Conservation (phyloP, 2,329 filamentous ascomycete species). For the Xylariaceae sp. region DNA sequence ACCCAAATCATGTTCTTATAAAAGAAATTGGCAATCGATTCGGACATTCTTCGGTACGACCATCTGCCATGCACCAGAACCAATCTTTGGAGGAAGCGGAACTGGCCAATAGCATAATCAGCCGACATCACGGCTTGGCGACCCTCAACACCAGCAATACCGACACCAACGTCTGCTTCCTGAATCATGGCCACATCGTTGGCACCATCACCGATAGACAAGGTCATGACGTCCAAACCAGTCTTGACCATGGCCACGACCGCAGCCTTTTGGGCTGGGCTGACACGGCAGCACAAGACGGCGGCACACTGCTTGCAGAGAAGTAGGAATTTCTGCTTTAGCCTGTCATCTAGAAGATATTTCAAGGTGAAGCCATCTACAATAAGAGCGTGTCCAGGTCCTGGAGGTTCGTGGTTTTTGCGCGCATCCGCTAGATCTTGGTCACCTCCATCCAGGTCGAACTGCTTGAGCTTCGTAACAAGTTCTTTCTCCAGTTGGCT, state of each 20-base stretch:
- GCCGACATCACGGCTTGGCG: slow-evolving; percentile 94
- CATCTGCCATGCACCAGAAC: slow-evolving; percentile 88
- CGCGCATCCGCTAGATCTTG: slow-evolving; percentile 77
- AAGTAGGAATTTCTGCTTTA: slow-evolving; percentile 90
- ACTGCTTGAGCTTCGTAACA: slow-evolving; percentile 66
- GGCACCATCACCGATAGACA: slow-evolving; percentile 88
- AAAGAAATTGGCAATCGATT: slow-evolving; percentile 98
- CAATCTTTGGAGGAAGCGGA: slow-evolving; percentile 79
- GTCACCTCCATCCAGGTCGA: slow-evolving; percentile 78
- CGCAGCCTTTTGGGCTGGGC: slow-evolving; percentile 93
- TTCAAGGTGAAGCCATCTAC: slow-evolving; percentile 94
- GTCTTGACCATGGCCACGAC: slow-evolving; percentile 94
- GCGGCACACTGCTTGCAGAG: slow-evolving; percentile 97
- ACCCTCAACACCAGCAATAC: slow-evolving; percentile 89
- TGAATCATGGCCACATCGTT: slow-evolving; percentile 99
- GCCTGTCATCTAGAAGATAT: slow-evolving; percentile 72
- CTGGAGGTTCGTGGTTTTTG: slow-evolving; percentile 80
- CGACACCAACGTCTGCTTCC: slow-evolving; percentile 93
- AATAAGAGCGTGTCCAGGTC: slow-evolving; percentile 84
- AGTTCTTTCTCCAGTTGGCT: slow-evolving; percentile 65
- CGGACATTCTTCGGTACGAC: slow-evolving; percentile 91
- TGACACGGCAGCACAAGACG: slow-evolving; percentile 95
- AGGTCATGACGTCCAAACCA: slow-evolving; percentile 91
- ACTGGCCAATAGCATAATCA: slow-evolving; percentile 92
- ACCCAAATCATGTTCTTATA: slow-evolving; percentile 99